These are phyloP conservation scores for Rhynchospora pubera DNA, from an alignment of 176 grass and related monocot genomes.

Conservation along the genomic window DNA sequence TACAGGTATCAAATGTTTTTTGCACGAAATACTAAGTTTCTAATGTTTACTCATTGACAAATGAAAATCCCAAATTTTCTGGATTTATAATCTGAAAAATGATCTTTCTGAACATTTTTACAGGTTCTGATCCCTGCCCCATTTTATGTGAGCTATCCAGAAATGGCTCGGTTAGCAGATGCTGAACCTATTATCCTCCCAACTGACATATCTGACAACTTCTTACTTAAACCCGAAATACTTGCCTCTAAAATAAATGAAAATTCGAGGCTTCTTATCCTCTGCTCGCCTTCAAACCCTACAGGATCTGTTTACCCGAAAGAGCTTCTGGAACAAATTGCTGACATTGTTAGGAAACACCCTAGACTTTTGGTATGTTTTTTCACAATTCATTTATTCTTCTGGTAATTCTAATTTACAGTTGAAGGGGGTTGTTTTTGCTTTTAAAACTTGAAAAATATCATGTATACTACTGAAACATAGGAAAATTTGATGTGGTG, in stretches of 20 bases:
- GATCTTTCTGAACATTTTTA: not conserved
- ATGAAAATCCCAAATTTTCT: not conserved
- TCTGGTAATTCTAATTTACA: not conserved
- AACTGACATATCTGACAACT: constrained; percentile 81
- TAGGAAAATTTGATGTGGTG: not conserved
- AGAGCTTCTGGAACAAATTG: constrained; percentile 78
- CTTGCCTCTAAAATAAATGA: constrained; percentile 66
- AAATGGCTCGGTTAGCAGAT: constrained; percentile 84
- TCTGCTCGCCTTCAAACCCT: constrained; percentile 95
- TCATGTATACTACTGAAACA: not conserved
- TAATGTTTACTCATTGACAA: not conserved
- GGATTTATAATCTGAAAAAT: not conserved
- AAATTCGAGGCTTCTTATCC: constrained; percentile 77
- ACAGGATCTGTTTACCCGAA: constrained; percentile 89
- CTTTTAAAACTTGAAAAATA: not conserved
- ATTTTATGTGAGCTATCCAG: constrained; percentile 91
- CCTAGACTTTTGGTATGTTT: constrained; percentile 68
- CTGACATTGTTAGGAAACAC: constrained; percentile 76
- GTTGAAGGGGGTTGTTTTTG: not conserved
- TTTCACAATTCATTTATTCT: not conserved
- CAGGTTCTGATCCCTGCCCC: constrained; percentile 89
- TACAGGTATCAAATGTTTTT: not conserved
- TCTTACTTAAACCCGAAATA: constrained; percentile 48
- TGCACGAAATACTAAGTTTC: not conserved
- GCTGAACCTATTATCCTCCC: constrained; percentile 73